Conservation (phyloP, 2,329 filamentous ascomycete genomes). For the Clonostachys chloroleuca region DNA sequence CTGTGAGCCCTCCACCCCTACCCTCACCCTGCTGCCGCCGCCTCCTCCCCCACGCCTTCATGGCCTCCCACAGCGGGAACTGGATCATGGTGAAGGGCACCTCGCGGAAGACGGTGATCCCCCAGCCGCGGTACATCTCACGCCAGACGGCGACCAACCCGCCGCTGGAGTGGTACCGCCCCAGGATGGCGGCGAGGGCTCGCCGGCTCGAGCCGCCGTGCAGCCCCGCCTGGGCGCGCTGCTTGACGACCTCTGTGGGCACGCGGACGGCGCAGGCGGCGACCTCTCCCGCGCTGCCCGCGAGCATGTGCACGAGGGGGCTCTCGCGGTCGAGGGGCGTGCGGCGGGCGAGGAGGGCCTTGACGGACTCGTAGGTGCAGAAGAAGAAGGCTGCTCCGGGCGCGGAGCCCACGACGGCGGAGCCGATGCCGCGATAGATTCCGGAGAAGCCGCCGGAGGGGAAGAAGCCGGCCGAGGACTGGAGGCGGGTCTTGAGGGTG, state of each 20-base stretch:
- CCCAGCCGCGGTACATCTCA: slow-evolving; percentile 88
- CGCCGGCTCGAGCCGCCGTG: slow-evolving; percentile 65
- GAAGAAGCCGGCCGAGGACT: slow-evolving; percentile 75
- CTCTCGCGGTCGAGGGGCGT: slow-evolving; percentile 8
- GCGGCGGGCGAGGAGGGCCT: slow-evolving; percentile 40
- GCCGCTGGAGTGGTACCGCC: slow-evolving; percentile 23
- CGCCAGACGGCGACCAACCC: slow-evolving; percentile 61
- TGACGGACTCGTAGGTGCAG: slow-evolving; percentile 82
- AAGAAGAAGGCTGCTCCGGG: slow-evolving; percentile 97
- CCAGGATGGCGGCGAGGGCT: slow-evolving; percentile 68
- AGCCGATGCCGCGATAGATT: slow-evolving; percentile 90
- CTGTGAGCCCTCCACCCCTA: slow-evolving; percentile 10
- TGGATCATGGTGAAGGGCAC: slow-evolving; percentile 97
- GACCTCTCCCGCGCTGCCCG: slow-evolving; percentile 82
- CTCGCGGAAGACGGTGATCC: slow-evolving; percentile 89
- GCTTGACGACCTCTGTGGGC: slow-evolving; percentile 95
- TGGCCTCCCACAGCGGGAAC: slow-evolving; percentile 92
- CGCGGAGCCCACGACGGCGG: slow-evolving; percentile 83
- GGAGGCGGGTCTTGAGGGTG: slow-evolving; percentile 96
- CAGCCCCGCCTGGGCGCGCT: slow-evolving; percentile 85
- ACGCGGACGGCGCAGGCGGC: slow-evolving; percentile 90
- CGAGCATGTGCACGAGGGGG: slow-evolving; percentile 68
- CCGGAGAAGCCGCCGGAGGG: slow-evolving; percentile 83
- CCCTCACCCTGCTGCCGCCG: slow-evolving; percentile 4
- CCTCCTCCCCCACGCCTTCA: slow-evolving; percentile 68